Evolutionary conservation across 129 eudicot genomes (phyloP).

Genomic region (Saussurea involucrata): DNA sequence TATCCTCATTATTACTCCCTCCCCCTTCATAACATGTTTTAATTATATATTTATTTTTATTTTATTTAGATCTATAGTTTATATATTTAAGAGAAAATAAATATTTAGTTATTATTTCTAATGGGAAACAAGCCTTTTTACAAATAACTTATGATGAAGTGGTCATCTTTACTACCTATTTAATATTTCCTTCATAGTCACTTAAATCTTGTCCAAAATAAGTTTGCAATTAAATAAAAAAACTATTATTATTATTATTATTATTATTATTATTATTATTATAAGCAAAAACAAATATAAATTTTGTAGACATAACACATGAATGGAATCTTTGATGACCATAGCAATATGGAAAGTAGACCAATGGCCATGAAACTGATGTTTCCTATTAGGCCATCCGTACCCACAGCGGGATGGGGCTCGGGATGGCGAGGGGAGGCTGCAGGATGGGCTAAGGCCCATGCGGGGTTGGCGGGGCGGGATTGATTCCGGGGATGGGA

Average conservation of each 20-base stretch:
- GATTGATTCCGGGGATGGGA: no score
- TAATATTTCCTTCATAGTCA: background rate
- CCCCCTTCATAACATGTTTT: background rate
- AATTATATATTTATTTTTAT: background rate
- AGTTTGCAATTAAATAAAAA: background rate
- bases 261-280: no score
- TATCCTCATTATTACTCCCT: background rate
- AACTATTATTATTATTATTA: no score
- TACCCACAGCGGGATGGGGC: no score
- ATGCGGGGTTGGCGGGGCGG: no score
- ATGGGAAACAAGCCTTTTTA: background rate
- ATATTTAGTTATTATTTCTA: background rate
- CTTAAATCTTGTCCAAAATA: background rate
- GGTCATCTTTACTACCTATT: background rate
- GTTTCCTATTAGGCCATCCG: no score
- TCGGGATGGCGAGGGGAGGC: no score
- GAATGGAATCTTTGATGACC: constrained; percentile 6
- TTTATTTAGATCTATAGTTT: background rate
- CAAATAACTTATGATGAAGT: background rate
- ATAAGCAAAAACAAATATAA: background rate
- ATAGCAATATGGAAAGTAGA: background rate
- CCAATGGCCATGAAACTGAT: background rate
- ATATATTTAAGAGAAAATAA: background rate
- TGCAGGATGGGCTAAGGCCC: no score
- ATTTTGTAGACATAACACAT: constrained; percentile 12